Percentiles rank a stretch among this genome's conserved stretches.
phyloP scores from a whole-genome alignment of 176 grass and related monocot genomes.

The Oryza meyeriana region DNA sequence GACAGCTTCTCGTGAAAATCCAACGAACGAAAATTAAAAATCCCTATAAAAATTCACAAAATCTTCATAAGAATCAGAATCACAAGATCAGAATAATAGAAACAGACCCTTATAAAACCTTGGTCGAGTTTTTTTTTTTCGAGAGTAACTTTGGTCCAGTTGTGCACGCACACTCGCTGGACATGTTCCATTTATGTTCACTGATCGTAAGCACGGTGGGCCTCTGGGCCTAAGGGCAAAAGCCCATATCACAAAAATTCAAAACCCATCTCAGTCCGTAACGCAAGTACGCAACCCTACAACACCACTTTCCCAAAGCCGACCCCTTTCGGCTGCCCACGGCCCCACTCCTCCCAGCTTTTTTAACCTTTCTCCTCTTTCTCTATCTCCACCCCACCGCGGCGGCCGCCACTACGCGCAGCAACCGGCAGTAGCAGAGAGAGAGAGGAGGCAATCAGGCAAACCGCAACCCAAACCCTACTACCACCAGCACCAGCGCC shows the following conservation, averaged over 20 bases:
- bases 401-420: constrained; percentile 31
- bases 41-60: too few relatives aligned
- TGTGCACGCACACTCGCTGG: too few relatives aligned
- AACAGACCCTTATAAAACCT: too few relatives aligned
- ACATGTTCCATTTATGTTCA: too few relatives aligned
- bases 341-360: constrained; percentile 8
- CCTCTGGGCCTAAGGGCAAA: too few relatives aligned
- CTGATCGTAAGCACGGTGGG: too few relatives aligned
- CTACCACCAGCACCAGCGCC: background rate
- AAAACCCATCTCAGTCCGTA: background rate
- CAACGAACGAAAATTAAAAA: too few relatives aligned
- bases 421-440: background rate
- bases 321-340: constrained; percentile 38
- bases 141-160: too few relatives aligned
- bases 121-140: too few relatives aligned
- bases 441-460: background rate
- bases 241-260: background rate
- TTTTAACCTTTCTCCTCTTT: background rate
- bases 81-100: too few relatives aligned
- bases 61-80: too few relatives aligned
- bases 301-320: constrained; percentile 16
- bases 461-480: constrained; percentile 11
- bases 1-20: too few relatives aligned
- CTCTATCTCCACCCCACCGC: background rate
- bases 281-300: constrained; percentile 30